Conservation (phyloP, 2,329 filamentous ascomycete species). For the Parascedosporium putredinis region DNA sequence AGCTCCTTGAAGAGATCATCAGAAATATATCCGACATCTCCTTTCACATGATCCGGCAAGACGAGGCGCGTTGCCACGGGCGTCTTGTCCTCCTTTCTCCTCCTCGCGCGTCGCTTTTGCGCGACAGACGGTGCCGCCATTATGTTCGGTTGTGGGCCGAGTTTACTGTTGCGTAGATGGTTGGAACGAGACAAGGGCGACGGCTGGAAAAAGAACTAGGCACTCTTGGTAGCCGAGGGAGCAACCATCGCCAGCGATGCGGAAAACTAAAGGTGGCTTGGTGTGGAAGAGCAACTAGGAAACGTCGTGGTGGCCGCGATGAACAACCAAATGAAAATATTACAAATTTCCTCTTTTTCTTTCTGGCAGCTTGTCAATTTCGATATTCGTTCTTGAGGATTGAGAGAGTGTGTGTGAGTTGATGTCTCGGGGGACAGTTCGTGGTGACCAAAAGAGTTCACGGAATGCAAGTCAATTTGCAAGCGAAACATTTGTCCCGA, state of each 20-base stretch:
- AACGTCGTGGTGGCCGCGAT: too few relatives aligned
- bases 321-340: too few relatives aligned
- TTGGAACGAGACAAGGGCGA: not conserved
- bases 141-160: too few relatives aligned
- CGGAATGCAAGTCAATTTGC: too few relatives aligned
- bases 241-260: not conserved
- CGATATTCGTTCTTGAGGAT: too few relatives aligned
- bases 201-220: not conserved
- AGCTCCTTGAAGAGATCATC: conserved; percentile 77
- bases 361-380: too few relatives aligned
- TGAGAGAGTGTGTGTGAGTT: too few relatives aligned
- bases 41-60: conserved; percentile 75
- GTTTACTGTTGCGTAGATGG: conserved; percentile 1
- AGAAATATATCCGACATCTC: conserved; percentile 76
- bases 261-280: too few relatives aligned
- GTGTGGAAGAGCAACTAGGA: too few relatives aligned
- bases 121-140: conserved; percentile 18
- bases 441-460: too few relatives aligned
- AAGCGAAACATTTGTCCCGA: not conserved
- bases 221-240: not conserved
- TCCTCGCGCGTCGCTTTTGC: conserved; percentile 39
- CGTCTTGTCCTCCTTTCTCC: conserved; percentile 48
- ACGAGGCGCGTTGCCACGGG: conserved; percentile 71
- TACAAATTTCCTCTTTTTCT: too few relatives aligned
- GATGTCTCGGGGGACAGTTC: too few relatives aligned